Evolutionary conservation across 768 basidiomycete species (phyloP).

Genomic region (Naganishia vaughanmartiniae): DNA sequence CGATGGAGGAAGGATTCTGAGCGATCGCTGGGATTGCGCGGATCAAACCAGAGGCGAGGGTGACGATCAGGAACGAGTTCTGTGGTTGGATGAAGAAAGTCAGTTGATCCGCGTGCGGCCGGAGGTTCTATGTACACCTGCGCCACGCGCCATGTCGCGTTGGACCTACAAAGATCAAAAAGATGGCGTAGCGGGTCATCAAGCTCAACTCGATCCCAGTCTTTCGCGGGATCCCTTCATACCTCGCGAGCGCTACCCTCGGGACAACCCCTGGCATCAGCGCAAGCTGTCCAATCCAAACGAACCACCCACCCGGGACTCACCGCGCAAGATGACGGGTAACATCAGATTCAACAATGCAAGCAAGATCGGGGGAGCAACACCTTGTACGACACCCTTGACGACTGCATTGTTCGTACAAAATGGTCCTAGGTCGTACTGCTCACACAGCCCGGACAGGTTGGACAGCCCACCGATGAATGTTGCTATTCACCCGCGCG

Average conservation of each 20-base stretch:
- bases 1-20: slow-evolving; percentile 67
- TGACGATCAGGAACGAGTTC: slow-evolving; percentile 92
- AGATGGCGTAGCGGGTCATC: slow-evolving; percentile 88
- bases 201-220: slow-evolving; percentile 81
- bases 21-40: slow-evolving; percentile 65
- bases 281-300: too few relatives aligned
- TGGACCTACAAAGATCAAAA: slow-evolving; percentile 80
- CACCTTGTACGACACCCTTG: slow-evolving; percentile 81
- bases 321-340: slow-evolving; percentile 72
- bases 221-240: slow-evolving; percentile 85
- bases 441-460: slow-evolving; percentile 65
- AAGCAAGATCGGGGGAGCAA: slow-evolving; percentile 79
- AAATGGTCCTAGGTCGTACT: slow-evolving; percentile 70
- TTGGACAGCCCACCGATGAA: slow-evolving; percentile 86
- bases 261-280: not conserved
- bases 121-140: too few relatives aligned
- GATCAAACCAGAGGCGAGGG: slow-evolving; percentile 77
- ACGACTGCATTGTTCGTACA: slow-evolving; percentile 61
- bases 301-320: too few relatives aligned
- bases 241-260: slow-evolving; percentile 63
- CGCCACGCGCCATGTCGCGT: too few relatives aligned
- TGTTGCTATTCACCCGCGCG: slow-evolving; percentile 58
- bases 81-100: slow-evolving; percentile 47
- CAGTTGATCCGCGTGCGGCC: slow-evolving; percentile 1
- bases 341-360: slow-evolving; percentile 89